Evolutionary conservation across 2,329 filamentous ascomycete species (phyloP).

Genomic region (Xylariaceae sp.): DNA sequence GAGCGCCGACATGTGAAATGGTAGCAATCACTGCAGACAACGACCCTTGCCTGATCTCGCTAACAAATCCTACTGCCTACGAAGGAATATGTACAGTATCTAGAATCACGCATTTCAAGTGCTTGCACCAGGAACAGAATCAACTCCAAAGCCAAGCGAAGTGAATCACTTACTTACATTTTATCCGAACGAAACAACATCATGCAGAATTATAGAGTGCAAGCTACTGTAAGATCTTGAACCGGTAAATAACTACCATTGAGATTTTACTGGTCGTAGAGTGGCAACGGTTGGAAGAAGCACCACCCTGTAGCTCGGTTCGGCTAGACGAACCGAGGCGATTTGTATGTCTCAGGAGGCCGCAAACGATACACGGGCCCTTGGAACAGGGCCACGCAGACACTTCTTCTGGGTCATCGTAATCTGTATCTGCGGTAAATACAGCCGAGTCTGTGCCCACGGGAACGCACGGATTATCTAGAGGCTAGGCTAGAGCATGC

Average conservation of each 20-base stretch:
- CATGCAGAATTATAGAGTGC: background rate
- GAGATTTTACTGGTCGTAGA: background rate
- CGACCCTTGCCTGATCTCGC: background rate
- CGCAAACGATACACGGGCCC: background rate
- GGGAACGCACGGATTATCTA: background rate
- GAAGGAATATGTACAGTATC: background rate
- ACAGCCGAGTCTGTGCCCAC: constrained; percentile 5
- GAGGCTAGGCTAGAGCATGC: background rate
- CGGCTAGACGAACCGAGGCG: constrained; percentile 10
- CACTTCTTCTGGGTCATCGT: background rate
- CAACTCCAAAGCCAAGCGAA: background rate
- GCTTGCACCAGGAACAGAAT: too few species aligned
- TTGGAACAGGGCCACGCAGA: too few species aligned
- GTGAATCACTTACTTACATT: background rate
- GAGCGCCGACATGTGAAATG: background rate
- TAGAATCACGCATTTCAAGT: too few species aligned
- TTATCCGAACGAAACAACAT: constrained; percentile 9
- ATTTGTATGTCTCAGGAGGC: background rate
- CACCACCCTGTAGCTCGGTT: constrained; percentile 2
- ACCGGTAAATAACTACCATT: background rate
- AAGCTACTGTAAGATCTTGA: background rate
- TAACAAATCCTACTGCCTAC: background rate
- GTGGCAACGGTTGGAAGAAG: too few species aligned
- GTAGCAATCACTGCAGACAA: background rate
- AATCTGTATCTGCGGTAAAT: background rate